Percentiles rank a stretch among this genome's conserved stretches.
Conservation (phyloP, 495 filamentous ascomycete species). For the Aspergillus leporis region DNA sequence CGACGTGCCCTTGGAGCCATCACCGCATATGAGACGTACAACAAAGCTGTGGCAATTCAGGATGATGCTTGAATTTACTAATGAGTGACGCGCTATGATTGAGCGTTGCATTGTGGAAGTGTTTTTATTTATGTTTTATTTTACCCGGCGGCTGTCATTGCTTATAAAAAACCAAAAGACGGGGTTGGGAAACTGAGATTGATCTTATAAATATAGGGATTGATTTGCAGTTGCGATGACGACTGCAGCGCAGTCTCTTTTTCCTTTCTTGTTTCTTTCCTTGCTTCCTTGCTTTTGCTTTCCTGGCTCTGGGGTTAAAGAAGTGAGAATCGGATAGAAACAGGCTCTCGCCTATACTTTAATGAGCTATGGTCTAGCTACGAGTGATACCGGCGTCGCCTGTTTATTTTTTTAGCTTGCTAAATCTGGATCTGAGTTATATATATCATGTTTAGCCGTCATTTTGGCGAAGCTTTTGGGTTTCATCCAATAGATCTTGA, state of each 20-base stretch:
- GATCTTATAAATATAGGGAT: neutral
- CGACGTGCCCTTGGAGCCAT: conserved; percentile 79
- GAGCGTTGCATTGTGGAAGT: neutral
- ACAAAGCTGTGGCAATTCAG: conserved; percentile 38
- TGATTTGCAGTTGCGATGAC: neutral
- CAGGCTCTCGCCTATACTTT: neutral
- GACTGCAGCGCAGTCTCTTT: neutral
- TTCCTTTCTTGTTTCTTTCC: neutral
- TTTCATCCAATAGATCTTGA: too few relatives aligned
- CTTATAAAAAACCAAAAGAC: neutral
- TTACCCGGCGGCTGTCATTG: neutral
- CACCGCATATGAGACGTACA: conserved; percentile 75
- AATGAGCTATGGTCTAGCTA: neutral
- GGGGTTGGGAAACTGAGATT: neutral
- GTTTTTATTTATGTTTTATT: neutral
- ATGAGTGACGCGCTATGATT: neutral
- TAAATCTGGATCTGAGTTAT: neutral
- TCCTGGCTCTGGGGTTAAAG: neutral
- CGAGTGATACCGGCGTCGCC: neutral
- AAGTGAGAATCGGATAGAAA: neutral
- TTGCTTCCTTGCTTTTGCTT: neutral
- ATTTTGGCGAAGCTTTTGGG: neutral
- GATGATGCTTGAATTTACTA: conserved; percentile 9
- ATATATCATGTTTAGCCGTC: conserved; percentile 1
- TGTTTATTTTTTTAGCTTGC: neutral